Base-by-base conservation (phyloP, 352 stramenopile genomes). In the Phytophthora boehmeriae region DNA sequence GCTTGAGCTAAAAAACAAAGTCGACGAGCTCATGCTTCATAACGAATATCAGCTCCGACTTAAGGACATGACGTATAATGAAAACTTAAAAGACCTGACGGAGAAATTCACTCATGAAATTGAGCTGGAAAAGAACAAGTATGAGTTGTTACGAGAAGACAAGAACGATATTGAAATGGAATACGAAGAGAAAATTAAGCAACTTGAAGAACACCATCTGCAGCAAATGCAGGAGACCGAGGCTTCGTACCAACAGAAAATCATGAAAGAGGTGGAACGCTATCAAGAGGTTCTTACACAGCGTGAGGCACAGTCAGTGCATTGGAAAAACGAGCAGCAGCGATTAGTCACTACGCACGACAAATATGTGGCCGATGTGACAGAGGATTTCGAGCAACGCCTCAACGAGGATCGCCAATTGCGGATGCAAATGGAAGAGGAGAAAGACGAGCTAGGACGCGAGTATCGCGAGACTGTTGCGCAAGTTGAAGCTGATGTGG, bases 1-100 rank as follows among this genome's bases (percentile, higher is more conserved):
- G 84, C 45, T 88, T 54, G 93, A 98, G 62, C 74, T 98, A n/a
- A 96, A 96, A 65, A 96, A 84, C 64, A 98, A 98, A 75, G 90
- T 98, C 13, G 94, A 98, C 54, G 92, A 98, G 55, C 78, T 98
- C 10, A 95, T 89, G 67, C 77, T 97, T 14, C 89, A 98, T 60
- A 98, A 98, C 63, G 95, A 98, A 51, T 98, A 98, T 67, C 91
- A 98, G 54, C 66, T 98, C 20, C 83, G 94, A 10, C 75, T 98
- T 14, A 97, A 98, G 55, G 93, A 98, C 60, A 98, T 98, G 92
- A 97, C 93, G 53, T 97, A 97, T 75, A 90, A 88, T 47, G 94
- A 98, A 57, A 96, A 97, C 50, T 78, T 98, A 25, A 98, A 98
- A 64, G 95, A 98, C 56, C 64, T 96, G 34, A 97, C 83, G 4